Percentiles rank a stretch among this genome's conserved stretches.
Conservation (phyloP, 257 asterid genomes). For the Petrea volubilis region DNA sequence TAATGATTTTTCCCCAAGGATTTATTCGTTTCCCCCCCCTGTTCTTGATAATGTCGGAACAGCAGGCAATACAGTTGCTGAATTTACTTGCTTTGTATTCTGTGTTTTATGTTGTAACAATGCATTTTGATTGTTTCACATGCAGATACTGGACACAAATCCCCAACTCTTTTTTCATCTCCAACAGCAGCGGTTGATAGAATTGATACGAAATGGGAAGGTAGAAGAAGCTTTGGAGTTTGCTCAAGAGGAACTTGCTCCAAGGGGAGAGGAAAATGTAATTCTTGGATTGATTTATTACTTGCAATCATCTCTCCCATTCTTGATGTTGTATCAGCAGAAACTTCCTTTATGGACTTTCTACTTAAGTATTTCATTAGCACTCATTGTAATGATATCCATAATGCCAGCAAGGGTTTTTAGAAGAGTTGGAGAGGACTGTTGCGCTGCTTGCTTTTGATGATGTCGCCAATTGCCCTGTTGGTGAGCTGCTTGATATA, state of each 20-base stretch:
- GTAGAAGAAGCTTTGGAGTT: slow-evolving; percentile 78
- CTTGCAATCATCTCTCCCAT: background rate
- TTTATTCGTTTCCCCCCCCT: background rate
- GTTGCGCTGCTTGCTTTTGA: slow-evolving; percentile 71
- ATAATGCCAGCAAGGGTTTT: slow-evolving; percentile 50
- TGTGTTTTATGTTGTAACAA: background rate
- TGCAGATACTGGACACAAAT: slow-evolving; percentile 81
- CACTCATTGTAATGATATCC: background rate
- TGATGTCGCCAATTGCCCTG: slow-evolving; percentile 65
- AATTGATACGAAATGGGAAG: slow-evolving; percentile 67
- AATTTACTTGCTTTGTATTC: background rate
- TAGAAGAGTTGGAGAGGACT: slow-evolving; percentile 77
- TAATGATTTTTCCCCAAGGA: background rate
- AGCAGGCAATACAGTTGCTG: background rate
- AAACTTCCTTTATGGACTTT: background rate
- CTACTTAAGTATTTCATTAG: background rate
- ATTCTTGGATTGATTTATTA: slow-evolving; percentile 5
- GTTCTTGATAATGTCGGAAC: background rate
- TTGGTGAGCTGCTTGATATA: slow-evolving; percentile 60
- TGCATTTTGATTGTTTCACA: slow-evolving; percentile 10
- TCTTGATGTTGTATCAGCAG: background rate
- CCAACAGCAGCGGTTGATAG: slow-evolving; percentile 78
- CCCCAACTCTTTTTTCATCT: slow-evolving; percentile 83
- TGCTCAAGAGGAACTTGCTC: slow-evolving; percentile 88
- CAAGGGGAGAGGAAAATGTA: slow-evolving; percentile 83